phyloP scores from a whole-genome alignment of 2,329 filamentous ascomycete species.

The Colletotrichum viniferum region DNA sequence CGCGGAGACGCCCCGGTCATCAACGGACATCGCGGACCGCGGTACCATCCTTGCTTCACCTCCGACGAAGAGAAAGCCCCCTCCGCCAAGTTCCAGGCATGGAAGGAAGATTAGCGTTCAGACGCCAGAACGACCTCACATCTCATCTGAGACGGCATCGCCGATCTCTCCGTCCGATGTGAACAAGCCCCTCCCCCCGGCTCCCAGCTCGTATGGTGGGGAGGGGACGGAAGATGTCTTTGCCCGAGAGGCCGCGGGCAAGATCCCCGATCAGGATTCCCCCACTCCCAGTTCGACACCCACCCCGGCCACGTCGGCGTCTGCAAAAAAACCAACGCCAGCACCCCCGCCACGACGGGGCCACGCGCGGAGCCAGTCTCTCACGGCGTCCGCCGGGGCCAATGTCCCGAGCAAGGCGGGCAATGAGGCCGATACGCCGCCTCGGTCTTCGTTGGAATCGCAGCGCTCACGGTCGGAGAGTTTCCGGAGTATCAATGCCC shows the following conservation, averaged over 20 bases:
- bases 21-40: constrained; percentile 59
- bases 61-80: constrained; percentile 69
- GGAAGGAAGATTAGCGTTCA: constrained; percentile 72
- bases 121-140: constrained; percentile 13
- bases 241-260: constrained; percentile 58
- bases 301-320: constrained; percentile 42
- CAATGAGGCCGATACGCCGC: constrained; percentile 42
- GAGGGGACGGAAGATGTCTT: constrained; percentile 56
- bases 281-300: constrained; percentile 22
- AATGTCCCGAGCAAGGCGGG: constrained; percentile 19
- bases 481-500: constrained; percentile 45
- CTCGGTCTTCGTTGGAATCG: constrained; percentile 57
- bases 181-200: constrained; percentile 67
- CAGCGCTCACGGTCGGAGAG: constrained; percentile 50
- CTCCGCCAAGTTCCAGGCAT: constrained; percentile 75
- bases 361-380: constrained; percentile 47
- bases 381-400: constrained; percentile 10
- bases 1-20: constrained; percentile 59
- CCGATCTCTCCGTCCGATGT: constrained; percentile 50
- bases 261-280: constrained; percentile 46
- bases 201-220: constrained; percentile 51
- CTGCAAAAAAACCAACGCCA: constrained; percentile 47
- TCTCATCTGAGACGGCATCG: constrained; percentile 26
- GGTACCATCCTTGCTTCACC: constrained; percentile 46
- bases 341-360: constrained; percentile 56